Base-by-base conservation (phyloP, 164 flowering plant species). In the Umbellularia californica region DNA sequence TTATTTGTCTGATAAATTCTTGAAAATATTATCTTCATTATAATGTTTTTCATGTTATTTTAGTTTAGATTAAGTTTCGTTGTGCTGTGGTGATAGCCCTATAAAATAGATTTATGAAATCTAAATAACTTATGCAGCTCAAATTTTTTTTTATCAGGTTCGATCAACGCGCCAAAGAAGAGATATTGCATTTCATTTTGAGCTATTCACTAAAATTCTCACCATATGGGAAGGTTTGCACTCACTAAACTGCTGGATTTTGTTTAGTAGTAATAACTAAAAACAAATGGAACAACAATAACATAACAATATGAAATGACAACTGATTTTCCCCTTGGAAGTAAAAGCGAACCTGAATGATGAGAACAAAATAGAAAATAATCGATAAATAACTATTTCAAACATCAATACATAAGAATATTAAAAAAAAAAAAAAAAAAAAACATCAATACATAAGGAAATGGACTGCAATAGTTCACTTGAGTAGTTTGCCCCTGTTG, bases 161-260 rank as follows among this genome's bases (percentile, higher is more conserved):
- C 80, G 84, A 86, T 77, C 82, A 82, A 76, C 76, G 85, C 35
- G 83, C 84, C 27, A 89, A 87, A 72, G 81, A 84, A 62, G 83
- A 81, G 25, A 80, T 93, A 28, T 78, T 89, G 41, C 73, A 55
- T 28, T 92, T 83, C 81, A 80, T 92, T 71, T 75, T 92, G 78
- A 78, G 78, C 69, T 86, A 80, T 81, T 90, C 89, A 67, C 76
- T 90, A 35, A 77, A 82, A 69, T 84, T 90, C 76, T 85, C 97
- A 78, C 72, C 87, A 58, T 81, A 84, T 85, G 98, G 86, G 50
- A 93, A 89, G 97, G 98, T 94, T 74, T 65, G 81, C 47, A 12
- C 63, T 41, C 51, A 58, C 13, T 52, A 5, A 60, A 64, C 47
- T 67, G n/a, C 20, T 25, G 15, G 6, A 47, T 58, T 62, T 20